Conservation (phyloP, 2,329 filamentous ascomycete species). For the Didymosphaeria variabile region DNA sequence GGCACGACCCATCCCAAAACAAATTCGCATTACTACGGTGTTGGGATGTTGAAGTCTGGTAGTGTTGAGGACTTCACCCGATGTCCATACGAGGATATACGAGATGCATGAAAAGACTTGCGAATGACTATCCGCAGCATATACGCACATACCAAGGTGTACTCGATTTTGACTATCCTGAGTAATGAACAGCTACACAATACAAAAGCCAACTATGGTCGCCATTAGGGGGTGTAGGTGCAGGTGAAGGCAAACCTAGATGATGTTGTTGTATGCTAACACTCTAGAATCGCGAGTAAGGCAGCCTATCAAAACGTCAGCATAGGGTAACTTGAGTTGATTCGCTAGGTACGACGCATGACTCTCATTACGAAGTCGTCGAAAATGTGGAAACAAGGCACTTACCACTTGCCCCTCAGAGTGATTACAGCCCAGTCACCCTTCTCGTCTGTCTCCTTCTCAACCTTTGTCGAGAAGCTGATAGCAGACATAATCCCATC, state of each 20-base stretch:
- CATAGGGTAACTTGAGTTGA: too few species aligned
- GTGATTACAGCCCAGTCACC: conserved; percentile 90
- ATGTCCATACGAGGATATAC: too few species aligned
- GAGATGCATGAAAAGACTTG: too few species aligned
- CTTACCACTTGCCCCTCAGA: conserved; percentile 82
- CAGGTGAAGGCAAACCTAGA: not conserved
- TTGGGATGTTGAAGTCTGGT: too few species aligned
- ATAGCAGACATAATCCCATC: conserved; percentile 96
- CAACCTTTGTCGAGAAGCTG: conserved; percentile 86
- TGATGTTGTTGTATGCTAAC: too few species aligned
- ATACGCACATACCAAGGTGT: too few species aligned
- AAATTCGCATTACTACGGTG: not conserved
- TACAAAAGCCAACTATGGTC: too few species aligned
- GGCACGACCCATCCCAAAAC: not conserved
- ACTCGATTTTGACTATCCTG: too few species aligned
- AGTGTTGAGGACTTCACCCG: too few species aligned
- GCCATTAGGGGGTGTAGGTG: not conserved
- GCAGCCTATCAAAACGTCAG: conserved; percentile 50
- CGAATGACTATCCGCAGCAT: too few species aligned
- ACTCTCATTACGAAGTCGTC: not conserved
- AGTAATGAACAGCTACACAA: too few species aligned
- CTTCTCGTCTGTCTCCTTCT: conserved; percentile 89
- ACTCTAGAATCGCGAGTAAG: conserved; percentile 58
- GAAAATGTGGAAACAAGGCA: conserved; percentile 1
- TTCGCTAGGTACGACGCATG: too few species aligned